Evolutionary conservation across 2,329 filamentous ascomycete genomes (phyloP).

Genomic region (Dothideomycetes sp.): DNA sequence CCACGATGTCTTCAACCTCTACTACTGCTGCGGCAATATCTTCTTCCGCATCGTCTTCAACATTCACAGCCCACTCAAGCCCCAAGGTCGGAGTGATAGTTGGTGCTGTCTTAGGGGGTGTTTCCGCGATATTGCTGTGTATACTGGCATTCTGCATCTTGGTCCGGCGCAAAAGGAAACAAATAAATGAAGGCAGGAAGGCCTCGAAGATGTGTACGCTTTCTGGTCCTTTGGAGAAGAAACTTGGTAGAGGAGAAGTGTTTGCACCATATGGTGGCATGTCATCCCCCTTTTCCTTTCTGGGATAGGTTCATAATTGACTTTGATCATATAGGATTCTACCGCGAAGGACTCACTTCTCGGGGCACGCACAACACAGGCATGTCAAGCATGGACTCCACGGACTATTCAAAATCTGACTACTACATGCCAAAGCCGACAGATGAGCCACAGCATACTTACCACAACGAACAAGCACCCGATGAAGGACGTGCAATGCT

Average conservation of each 20-base stretch:
- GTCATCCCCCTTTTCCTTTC: no score
- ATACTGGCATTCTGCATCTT: slow-evolving; percentile 11
- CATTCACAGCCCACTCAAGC: slow-evolving; percentile 1
- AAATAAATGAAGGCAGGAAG: slow-evolving; percentile 14
- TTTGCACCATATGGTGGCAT: slow-evolving; percentile 20
- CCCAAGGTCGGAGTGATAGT: slow-evolving; percentile 11
- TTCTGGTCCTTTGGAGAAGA: slow-evolving; percentile 10
- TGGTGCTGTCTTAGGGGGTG: slow-evolving; percentile 14
- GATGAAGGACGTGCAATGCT: neutral
- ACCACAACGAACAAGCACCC: no score
- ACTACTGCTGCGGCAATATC: neutral
- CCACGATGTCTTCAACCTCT: neutral
- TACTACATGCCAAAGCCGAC: neutral
- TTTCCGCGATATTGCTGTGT: slow-evolving; percentile 11
- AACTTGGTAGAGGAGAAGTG: slow-evolving; percentile 11
- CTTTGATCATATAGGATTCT: slow-evolving; percentile 6
- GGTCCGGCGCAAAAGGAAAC: slow-evolving; percentile 10
- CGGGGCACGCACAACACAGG: neutral
- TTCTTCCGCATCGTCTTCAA: no score
- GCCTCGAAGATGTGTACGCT: slow-evolving; percentile 11
- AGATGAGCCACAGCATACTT: no score
- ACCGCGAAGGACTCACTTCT: neutral
- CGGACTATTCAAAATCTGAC: no score
- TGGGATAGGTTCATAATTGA: no score
- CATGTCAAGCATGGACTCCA: neutral